Percentiles rank a stretch among this genome's conserved stretches.
These are phyloP conservation scores for Diaporthe caulivora DNA, from an alignment of 2,329 filamentous ascomycete genomes.

Conservation along the genomic window DNA sequence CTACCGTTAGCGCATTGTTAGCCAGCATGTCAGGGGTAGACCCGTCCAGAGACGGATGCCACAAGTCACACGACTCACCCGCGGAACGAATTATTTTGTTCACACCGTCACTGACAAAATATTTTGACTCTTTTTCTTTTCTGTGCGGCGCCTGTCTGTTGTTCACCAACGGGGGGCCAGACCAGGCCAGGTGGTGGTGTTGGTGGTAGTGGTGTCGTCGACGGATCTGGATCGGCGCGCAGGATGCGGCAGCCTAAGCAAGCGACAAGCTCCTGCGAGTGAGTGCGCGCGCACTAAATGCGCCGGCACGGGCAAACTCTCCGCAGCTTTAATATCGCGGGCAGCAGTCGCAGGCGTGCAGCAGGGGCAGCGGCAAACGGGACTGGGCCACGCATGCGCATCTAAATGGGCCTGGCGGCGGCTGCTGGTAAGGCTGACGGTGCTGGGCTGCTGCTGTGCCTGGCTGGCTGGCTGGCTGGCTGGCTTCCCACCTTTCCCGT, in stretches of 20 bases:
- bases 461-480: background rate
- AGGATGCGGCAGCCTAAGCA: constrained; percentile 18
- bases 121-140: background rate
- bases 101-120: too few relatives aligned
- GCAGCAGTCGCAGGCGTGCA: background rate
- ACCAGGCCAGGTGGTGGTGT: too few relatives aligned
- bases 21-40: constrained; percentile 20
- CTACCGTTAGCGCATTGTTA: constrained; percentile 32
- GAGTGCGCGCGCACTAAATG: constrained; percentile 9
- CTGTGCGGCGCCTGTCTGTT: background rate
- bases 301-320: constrained; percentile 29
- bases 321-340: constrained; percentile 4
- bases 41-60: constrained; percentile 28
- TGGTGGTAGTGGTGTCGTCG: background rate
- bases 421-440: constrained; percentile 28
- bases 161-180: too few relatives aligned
- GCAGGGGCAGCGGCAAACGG: constrained; percentile 4
- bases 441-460: background rate
- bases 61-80: constrained; percentile 12
- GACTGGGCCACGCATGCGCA: background rate
- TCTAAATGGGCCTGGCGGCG: too few relatives aligned
- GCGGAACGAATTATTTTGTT: background rate
- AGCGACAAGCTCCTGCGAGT: background rate
- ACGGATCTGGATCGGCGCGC: background rate
- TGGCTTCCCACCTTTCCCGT: too few relatives aligned